Base-by-base conservation (phyloP, 2,329 filamentous ascomycete species). In the Aspergillus neoniger region DNA sequence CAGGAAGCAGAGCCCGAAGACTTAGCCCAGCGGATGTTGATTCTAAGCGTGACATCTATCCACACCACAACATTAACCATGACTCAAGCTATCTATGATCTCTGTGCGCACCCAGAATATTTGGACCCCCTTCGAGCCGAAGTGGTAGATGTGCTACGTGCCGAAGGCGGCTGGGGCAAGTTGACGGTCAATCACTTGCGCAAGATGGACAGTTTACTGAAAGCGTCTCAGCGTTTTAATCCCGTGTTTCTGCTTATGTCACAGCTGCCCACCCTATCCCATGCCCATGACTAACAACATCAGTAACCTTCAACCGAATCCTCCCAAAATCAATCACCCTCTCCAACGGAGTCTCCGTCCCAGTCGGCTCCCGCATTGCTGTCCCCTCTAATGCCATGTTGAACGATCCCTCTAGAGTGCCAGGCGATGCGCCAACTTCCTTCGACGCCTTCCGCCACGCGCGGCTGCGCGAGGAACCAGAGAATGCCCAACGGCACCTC, bases 391-490 rank as follows among this genome's bases (percentile, higher is more conserved):
- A 60, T 1, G 61, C 64, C 1, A 67, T 69, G 55, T 65, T 64
- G n/a, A 66, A 73, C 19, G 51, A 61, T 4, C 55, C 41, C 8
- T n/a, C 63, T 8, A 60, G 61, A 1, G 19, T 67, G 17, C 64
- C 71, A 2, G 59, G 64, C 3, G 17, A 19, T 9, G 41, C 9
- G 8, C 17, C 41, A 2, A 14, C 17, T 8, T 36, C 25, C 0
- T 74, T 71, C 56, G 68, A 74, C 43, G 61, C 59, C 4, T 65
- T 70, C 4, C 65, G 73, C 1, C 67, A 57, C 54, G 68, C 64
- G 17, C 58, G 62, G 8, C 36, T 63, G 25, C 62, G 68, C n/a
- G 48, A 60, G 10, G 17, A 53, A 12, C 51, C 62, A 10, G 61
- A 59, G 2, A 30, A 70, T 14, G 61, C 58, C 15, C 59, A 61